Evolutionary conservation across 2,329 filamentous ascomycete species (phyloP), one percentile per base, ranked within the genome.

Genomic region (Fusarium foetens): DNA sequence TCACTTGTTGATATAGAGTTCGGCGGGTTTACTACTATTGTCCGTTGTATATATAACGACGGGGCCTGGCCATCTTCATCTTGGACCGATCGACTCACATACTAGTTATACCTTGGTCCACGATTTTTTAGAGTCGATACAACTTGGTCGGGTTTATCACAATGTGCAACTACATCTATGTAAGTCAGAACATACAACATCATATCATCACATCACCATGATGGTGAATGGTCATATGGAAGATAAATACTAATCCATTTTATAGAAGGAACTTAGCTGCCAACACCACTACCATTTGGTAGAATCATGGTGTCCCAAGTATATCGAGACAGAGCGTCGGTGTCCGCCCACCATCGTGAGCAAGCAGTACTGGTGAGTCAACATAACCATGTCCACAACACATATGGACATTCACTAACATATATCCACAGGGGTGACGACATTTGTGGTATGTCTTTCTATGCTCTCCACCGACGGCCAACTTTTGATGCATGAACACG

Each of bases 121-220:
- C 52, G 55, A 23, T 64, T 70, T 57, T 29, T 31, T 55, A 61
- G 59, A 45, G 29, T 55, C 61, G 63, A 58, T 27, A 45, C 33
- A 16, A 27, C 42, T 52, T 58, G 46, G 35, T 60, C 48, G 41
- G 23, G 31, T 48, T 52, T 63, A n/a, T 55, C 72, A 82, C 65
- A 69, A 86, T 86, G 85, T 86, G 85, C 80, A 85, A 86, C 78
- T 86, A 85, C 76, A 86, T 86, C 61, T 85, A 86, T 73, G 83
- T 84, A 78, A 68, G 82, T 77, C 54, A 12, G 19, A 25, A 25
- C 29, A 4, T 25, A 27, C 49, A 46, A 33, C 27, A 54, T 17
- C 45, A 48, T 31, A 23, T 31, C 29, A 49, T 5, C n/a, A 31
- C 38, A 57, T 53, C n/a, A 55, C 29, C 39, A n/a, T 42, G n/a